phyloP scores from a whole-genome alignment of 2,329 filamentous ascomycete genomes.

The Penicillium sp. region DNA sequence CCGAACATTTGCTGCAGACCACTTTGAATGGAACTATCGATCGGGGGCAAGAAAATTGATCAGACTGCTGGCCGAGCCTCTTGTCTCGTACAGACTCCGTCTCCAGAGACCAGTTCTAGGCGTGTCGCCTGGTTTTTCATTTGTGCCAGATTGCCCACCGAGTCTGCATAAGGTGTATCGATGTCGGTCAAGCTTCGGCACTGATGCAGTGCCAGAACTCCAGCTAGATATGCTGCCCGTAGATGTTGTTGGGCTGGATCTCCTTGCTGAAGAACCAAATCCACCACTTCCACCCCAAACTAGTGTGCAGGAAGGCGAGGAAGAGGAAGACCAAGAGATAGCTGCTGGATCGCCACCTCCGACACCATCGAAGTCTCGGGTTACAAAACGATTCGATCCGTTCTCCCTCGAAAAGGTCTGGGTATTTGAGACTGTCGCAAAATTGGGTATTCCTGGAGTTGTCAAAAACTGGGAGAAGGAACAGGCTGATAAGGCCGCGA shows the following conservation, averaged over 20 bases:
- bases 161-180: constrained; percentile 67
- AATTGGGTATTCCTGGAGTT: constrained; percentile 62
- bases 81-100: constrained; percentile 63
- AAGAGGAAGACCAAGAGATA: constrained; percentile 32
- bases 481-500: constrained; percentile 31
- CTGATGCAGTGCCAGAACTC: constrained; percentile 72
- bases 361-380: constrained; percentile 26
- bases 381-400: constrained; percentile 58
- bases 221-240: constrained; percentile 75
- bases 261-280: constrained; percentile 69
- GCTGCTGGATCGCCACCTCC: constrained; percentile 23
- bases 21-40: constrained; percentile 81
- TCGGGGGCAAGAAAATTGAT: constrained; percentile 82
- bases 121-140: constrained; percentile 25
- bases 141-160: constrained; percentile 45
- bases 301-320: constrained; percentile 27
- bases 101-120: constrained; percentile 39
- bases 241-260: constrained; percentile 72
- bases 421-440: constrained; percentile 65
- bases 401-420: constrained; percentile 64
- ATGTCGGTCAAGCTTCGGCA: constrained; percentile 67
- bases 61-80: constrained; percentile 70
- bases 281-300: constrained; percentile 41
- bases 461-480: constrained; percentile 63
- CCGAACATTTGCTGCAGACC: constrained; percentile 70